These are phyloP conservation scores for Neurospora tetraspora DNA, from an alignment of 495 filamentous ascomycete genomes.

Conservation along the genomic window DNA sequence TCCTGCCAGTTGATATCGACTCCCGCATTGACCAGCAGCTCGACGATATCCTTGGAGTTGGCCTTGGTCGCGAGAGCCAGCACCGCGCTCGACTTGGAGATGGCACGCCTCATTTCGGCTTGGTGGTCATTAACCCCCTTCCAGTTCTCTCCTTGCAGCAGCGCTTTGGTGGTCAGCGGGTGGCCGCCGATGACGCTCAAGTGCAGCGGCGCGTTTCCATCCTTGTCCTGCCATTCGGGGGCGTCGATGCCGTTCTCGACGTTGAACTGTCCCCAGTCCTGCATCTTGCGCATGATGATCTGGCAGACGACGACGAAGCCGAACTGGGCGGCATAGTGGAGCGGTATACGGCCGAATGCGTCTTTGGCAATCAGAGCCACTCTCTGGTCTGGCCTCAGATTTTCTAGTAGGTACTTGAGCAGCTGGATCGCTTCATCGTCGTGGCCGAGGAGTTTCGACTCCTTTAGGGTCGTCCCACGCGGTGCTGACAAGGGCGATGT, in stretches of 20 bases:
- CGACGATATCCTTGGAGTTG: constrained; percentile 73
- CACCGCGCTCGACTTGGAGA: constrained; percentile 81
- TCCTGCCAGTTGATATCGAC: constrained; percentile 94
- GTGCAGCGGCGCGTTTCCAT: constrained; percentile 86
- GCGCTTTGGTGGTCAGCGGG: constrained; percentile 66
- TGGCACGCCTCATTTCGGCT: constrained; percentile 50
- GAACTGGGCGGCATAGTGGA: constrained; percentile 95
- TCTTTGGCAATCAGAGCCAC: constrained; percentile 60
- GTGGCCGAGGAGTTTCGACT: constrained; percentile 49
- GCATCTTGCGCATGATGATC: constrained; percentile 79
- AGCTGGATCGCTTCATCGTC: constrained; percentile 67
- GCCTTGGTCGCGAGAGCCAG: constrained; percentile 78
- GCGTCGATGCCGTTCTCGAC: constrained; percentile 78
- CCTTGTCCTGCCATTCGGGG: constrained; percentile 77
- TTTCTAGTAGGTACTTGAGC: constrained; percentile 62
- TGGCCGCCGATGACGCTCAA: constrained; percentile 88
- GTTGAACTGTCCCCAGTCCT: constrained; percentile 79
- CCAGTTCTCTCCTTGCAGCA: constrained; percentile 75
- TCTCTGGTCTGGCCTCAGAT: constrained; percentile 58
- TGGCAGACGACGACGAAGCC: constrained; percentile 82
- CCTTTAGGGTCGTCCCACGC: constrained; percentile 30
- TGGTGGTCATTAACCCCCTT: constrained; percentile 47
- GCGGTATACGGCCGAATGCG: constrained; percentile 70
- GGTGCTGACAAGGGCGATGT: constrained; percentile 49
- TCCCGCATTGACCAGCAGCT: constrained; percentile 77